Percentiles rank a stretch among this genome's conserved stretches.
Conservation (phyloP, 2,329 filamentous ascomycete genomes). For the Huntiella abstrusa region DNA sequence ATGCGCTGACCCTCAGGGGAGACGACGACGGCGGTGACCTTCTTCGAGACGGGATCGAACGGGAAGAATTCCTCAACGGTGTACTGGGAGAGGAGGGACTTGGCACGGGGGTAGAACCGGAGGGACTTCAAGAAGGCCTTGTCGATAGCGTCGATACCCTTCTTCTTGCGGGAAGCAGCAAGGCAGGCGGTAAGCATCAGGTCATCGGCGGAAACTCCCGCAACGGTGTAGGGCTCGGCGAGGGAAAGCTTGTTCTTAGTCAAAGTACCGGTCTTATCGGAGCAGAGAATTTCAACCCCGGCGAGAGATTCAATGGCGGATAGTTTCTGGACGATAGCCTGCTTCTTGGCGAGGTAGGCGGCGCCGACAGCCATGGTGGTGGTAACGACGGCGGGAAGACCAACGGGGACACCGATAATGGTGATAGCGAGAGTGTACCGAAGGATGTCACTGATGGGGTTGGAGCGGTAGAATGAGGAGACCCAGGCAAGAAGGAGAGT, state of each 20-base stretch:
- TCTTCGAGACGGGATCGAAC: conserved; percentile 59
- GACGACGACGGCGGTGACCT: conserved; percentile 68
- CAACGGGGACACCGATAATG: conserved; percentile 81
- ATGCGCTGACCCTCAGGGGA: conserved; percentile 70
- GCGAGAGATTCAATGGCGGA: no score
- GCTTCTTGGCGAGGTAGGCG: conserved; percentile 21
- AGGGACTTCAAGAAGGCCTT: conserved; percentile 53
- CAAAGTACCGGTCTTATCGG: no score
- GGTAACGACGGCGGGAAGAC: conserved; percentile 81
- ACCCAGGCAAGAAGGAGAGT: conserved; percentile 74
- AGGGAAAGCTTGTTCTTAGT: no score
- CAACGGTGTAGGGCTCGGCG: no score
- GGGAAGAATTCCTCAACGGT: conserved; percentile 42
- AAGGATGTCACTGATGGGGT: conserved; percentile 59
- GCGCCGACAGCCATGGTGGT: conserved; percentile 91
- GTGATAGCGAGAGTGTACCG: conserved; percentile 76
- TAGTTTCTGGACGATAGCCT: no score
- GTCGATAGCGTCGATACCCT: no score
- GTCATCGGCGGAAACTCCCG: no score
- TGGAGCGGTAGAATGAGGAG: conserved; percentile 73
- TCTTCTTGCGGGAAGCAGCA: no score
- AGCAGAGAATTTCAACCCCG: no score
- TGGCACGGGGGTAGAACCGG: conserved; percentile 64
- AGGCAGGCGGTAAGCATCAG: no score
- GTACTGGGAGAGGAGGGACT: conserved; percentile 64